Evolutionary conservation across 306 rosid genomes (phyloP).

Genomic region (Spatholobus suberectus): DNA sequence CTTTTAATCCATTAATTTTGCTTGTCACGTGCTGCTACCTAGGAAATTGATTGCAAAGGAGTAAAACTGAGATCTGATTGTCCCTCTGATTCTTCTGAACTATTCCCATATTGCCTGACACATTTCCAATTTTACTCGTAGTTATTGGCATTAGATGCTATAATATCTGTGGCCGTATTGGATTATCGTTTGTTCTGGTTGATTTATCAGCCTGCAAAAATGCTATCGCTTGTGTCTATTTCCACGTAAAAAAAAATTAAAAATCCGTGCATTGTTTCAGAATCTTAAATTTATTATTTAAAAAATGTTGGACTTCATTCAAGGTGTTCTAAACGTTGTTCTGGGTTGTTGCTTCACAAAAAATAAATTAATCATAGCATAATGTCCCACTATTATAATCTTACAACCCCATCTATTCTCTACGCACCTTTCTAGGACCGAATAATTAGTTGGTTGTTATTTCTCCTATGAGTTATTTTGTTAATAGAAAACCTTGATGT

Average conservation of each 20-base stretch:
- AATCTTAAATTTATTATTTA: slow-evolving; percentile 22
- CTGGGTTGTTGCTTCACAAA: slow-evolving; percentile 27
- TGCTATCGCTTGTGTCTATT: slow-evolving; percentile 19
- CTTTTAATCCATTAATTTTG: neutral
- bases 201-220: slow-evolving; percentile 21
- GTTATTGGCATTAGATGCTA: slow-evolving; percentile 27
- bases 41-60: neutral
- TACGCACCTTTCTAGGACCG: neutral
- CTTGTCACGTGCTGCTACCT: slow-evolving; percentile 24
- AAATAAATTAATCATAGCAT: slow-evolving; percentile 37
- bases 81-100: slow-evolving; percentile 30
- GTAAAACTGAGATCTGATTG: slow-evolving; percentile 34
- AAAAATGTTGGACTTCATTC: slow-evolving; percentile 3
- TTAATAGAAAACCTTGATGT: slow-evolving; percentile 15
- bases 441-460: slow-evolving; percentile 16
- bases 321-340: neutral
- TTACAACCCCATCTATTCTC: neutral
- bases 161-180: slow-evolving; percentile 36
- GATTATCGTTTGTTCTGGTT: slow-evolving; percentile 42
- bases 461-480: neutral
- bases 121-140: slow-evolving; percentile 19
- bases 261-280: slow-evolving; percentile 29
- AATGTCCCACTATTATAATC: neutral
- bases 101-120: slow-evolving; percentile 39
- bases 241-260: neutral